Conservation (phyloP, 2,329 filamentous ascomycete species). For the Gremmenia infestans region DNA sequence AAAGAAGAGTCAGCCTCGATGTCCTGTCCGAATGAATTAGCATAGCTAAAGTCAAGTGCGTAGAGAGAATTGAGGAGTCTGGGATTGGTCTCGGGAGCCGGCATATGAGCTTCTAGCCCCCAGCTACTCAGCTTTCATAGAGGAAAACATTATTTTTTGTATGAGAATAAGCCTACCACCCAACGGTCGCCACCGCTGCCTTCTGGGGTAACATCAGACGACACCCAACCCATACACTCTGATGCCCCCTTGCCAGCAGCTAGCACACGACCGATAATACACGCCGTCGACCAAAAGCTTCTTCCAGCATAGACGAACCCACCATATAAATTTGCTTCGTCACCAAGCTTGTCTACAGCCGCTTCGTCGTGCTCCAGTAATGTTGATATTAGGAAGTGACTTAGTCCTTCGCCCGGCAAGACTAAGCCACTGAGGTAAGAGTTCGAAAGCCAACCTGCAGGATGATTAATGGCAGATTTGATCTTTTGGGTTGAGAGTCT, state of each 20-base stretch:
- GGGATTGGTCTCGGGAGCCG: too few relatives aligned
- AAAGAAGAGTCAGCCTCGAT: constrained; percentile 50
- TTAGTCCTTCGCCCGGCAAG: constrained; percentile 57
- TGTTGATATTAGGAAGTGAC: constrained; percentile 61
- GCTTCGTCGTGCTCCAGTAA: constrained; percentile 59
- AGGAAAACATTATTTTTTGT: too few relatives aligned
- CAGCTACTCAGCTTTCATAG: too few relatives aligned
- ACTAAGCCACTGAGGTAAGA: constrained; percentile 63
- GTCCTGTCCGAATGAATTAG: constrained; percentile 44
- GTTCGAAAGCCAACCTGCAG: constrained; percentile 62
- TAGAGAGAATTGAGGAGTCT: too few relatives aligned
- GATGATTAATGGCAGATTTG: constrained; percentile 52
- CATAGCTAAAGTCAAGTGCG: too few relatives aligned
- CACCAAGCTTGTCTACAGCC: constrained; percentile 53
- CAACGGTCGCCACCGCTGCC: constrained; percentile 23
- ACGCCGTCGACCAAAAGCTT: constrained; percentile 66
- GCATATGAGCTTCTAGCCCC: too few relatives aligned
- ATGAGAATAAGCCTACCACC: too few relatives aligned
- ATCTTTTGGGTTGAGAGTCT: constrained; percentile 32
- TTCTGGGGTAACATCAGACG: constrained; percentile 51
- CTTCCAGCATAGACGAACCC: constrained; percentile 59
- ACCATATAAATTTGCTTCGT: constrained; percentile 57
- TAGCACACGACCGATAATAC: constrained; percentile 59
- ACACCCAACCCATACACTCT: constrained; percentile 66
- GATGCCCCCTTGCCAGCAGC: constrained; percentile 56